phyloP scores from a whole-genome alignment of 192 early-diverging fungal species.

The Dimargaris cristalligena region DNA sequence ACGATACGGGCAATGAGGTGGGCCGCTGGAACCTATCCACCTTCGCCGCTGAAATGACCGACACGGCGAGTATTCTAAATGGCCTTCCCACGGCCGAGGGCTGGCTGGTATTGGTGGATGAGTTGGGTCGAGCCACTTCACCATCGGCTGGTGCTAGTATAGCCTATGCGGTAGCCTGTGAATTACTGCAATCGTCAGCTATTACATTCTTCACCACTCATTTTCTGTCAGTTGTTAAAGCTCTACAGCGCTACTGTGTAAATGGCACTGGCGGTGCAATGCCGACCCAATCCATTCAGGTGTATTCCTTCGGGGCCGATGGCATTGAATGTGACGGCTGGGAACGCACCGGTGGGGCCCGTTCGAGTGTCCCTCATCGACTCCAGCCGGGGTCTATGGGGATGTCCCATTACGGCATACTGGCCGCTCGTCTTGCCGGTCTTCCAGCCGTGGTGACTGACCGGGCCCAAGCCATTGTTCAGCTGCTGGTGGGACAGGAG shows the following conservation, averaged over 20 bases:
- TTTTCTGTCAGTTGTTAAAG: not conserved
- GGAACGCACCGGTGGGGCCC: not conserved
- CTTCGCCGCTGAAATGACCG: not conserved
- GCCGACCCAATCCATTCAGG: not conserved
- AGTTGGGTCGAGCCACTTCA: slow-evolving; percentile 35
- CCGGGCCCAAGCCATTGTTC: no score
- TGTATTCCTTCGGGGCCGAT: no score
- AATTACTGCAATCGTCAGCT: not conserved
- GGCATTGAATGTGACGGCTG: no score
- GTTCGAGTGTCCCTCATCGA: not conserved
- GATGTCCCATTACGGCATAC: not conserved
- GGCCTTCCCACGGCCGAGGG: slow-evolving; percentile 11
- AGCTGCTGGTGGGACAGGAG: no score
- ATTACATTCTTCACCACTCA: not conserved
- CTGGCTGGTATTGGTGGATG: slow-evolving; percentile 36
- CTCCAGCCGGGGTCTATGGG: not conserved
- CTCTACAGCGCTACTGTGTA: not conserved
- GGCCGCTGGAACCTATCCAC: not conserved
- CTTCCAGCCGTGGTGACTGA: not conserved
- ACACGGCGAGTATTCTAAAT: not conserved
- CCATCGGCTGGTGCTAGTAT: not conserved
- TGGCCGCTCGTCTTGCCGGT: not conserved
- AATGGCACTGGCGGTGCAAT: not conserved
- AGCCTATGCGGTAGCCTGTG: not conserved
- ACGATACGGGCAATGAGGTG: not conserved